phyloP scores from a whole-genome alignment of 768 basidiomycete species.

The Multifurca ochricompacta region DNA sequence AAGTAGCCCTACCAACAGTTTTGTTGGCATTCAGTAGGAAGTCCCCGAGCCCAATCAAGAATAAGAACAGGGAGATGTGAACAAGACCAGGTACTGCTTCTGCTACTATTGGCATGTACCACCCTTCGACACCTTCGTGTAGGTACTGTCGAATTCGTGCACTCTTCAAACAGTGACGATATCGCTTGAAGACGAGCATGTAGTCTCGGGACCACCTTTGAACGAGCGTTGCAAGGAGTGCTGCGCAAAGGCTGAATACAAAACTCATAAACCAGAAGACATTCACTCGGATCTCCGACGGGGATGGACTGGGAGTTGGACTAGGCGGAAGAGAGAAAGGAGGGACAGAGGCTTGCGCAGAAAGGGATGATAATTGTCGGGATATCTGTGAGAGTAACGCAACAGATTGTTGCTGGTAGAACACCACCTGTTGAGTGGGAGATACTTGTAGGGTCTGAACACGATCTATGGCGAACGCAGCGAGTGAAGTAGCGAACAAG shows the following conservation, averaged over 20 bases:
- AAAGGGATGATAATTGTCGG: conserved; percentile 4
- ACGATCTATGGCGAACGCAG: conserved; percentile 13
- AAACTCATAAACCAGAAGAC: conserved; percentile 34
- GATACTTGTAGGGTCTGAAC: conserved; percentile 6
- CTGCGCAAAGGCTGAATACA: conserved; percentile 35
- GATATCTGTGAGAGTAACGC: conserved; percentile 13
- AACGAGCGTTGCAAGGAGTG: conserved; percentile 38
- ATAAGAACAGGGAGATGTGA: conserved; percentile 41
- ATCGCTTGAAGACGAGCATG: conserved; percentile 24
- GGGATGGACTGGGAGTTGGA: conserved; percentile 20
- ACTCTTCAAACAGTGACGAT: conserved; percentile 27
- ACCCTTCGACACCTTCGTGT: conserved; percentile 33
- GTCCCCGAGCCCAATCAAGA: conserved; percentile 41
- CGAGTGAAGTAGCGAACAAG: conserved; percentile 13
- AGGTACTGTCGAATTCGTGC: conserved; percentile 36
- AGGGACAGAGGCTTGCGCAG: not conserved
- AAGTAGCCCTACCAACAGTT: not conserved
- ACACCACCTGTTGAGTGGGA: conserved; percentile 5
- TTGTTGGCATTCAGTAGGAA: conserved; percentile 32
- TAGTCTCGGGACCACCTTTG: conserved; percentile 43
- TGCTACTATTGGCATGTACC: conserved; percentile 35
- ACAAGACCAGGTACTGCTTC: conserved; percentile 40
- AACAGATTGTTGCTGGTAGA: conserved; percentile 1
- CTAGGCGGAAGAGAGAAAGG: not conserved
- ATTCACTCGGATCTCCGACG: conserved; percentile 34